A percentile compares a stretch with the other conserved stretches of the same genome.
These are phyloP conservation scores for Backusella sp. DNA, from an alignment of 192 early-diverging fungal genomes.

Conservation along the genomic window DNA sequence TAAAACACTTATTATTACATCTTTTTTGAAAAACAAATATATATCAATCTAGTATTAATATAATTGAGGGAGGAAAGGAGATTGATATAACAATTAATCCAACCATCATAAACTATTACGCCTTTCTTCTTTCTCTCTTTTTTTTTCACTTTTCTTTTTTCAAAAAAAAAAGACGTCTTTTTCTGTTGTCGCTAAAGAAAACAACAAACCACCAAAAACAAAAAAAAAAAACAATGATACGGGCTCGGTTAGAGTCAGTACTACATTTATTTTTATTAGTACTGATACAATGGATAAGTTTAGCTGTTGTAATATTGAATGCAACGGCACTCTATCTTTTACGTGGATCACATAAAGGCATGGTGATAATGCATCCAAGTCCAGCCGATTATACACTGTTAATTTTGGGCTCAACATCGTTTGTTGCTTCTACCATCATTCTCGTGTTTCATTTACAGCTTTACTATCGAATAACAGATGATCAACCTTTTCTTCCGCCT, in stretches of 20 bases:
- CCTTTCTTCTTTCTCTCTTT: background rate
- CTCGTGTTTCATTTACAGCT: slow-evolving; percentile 7
- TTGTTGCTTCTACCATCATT: slow-evolving; percentile 8
- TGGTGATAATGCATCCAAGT: background rate
- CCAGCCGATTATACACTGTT: slow-evolving; percentile 15
- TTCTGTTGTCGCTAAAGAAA: slow-evolving; percentile 1
- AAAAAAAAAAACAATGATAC: background rate
- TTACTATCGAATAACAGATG: background rate
- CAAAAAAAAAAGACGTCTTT: background rate
- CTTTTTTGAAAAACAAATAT: background rate
- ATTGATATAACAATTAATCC: slow-evolving; percentile 4
- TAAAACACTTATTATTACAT: background rate
- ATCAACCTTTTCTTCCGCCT: slow-evolving; percentile 1
- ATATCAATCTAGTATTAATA: slow-evolving; percentile 11
- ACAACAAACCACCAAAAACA: background rate
- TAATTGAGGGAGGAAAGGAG: background rate
- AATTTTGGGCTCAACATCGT: slow-evolving; percentile 1
- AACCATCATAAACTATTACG: background rate
- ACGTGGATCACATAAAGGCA: background rate
- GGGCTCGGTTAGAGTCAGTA: slow-evolving; percentile 16
- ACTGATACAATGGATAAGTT: slow-evolving; percentile 13
- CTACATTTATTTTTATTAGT: slow-evolving; percentile 10
- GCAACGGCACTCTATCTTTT: slow-evolving; percentile 10
- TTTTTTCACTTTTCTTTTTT: background rate
- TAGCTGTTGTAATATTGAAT: slow-evolving; percentile 17